Conservation (phyloP, 257 asterid genomes). For the Lithospermum erythrorhizon region DNA sequence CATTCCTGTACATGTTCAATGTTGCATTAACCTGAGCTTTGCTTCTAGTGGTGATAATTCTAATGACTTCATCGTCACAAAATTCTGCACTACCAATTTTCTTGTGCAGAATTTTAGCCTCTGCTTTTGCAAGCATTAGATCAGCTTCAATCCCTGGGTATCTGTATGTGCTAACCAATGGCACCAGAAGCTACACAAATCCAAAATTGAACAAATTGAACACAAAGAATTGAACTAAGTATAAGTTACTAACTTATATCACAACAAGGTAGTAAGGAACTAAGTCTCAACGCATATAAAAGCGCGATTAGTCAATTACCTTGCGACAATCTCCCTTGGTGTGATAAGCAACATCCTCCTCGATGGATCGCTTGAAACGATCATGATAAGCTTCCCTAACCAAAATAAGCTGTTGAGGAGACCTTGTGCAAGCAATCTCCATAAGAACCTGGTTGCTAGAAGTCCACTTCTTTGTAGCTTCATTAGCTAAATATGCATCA, state of each 20-base stretch:
- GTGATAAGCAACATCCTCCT: constrained; percentile 87
- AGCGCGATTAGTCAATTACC: constrained; percentile 18
- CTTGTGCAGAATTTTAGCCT: constrained; percentile 14
- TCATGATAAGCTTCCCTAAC: constrained; percentile 81
- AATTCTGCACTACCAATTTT: constrained; percentile 57
- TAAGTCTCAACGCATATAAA: neutral
- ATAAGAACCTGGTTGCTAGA: no score
- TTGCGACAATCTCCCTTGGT: constrained; percentile 70
- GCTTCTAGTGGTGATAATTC: constrained; percentile 83
- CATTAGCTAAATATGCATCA: no score
- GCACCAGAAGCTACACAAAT: constrained; percentile 50
- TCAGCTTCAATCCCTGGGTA: constrained; percentile 31
- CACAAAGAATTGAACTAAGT: neutral
- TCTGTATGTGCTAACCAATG: constrained; percentile 72
- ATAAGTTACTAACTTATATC: neutral
- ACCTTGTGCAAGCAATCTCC: no score
- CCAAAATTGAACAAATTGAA: neutral
- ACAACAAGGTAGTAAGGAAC: neutral
- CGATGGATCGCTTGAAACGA: constrained; percentile 68
- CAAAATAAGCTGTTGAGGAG: constrained; percentile 48
- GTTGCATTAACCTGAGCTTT: constrained; percentile 4
- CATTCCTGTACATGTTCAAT: no score
- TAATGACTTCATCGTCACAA: constrained; percentile 61
- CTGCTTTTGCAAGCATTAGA: no score
- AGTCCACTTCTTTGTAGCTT: no score